A percentile compares a stretch with the other conserved stretches of the same genome.
Conservation (phyloP, 2,329 filamentous ascomycete species). For the Fusarium protoensiforme region DNA sequence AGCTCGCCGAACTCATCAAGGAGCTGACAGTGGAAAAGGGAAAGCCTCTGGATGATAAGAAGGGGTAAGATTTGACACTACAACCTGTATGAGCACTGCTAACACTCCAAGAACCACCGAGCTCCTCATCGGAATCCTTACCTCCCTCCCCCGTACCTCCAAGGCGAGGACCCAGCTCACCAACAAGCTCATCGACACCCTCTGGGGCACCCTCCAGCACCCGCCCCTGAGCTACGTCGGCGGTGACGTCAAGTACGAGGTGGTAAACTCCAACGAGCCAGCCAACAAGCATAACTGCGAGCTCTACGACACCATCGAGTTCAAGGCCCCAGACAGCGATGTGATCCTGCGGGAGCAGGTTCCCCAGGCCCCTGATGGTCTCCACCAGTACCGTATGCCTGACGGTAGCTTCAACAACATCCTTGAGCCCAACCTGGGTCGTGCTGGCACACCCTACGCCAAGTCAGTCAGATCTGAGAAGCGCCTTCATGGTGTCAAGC, state of each 20-base stretch:
- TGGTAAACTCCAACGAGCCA: slow-evolving; percentile 45
- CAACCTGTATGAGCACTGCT: not conserved
- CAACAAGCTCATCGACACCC: slow-evolving; percentile 60
- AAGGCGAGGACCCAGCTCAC: slow-evolving; percentile 53
- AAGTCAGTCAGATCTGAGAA: slow-evolving; percentile 70
- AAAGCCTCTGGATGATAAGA: slow-evolving; percentile 68
- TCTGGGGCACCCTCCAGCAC: slow-evolving; percentile 66
- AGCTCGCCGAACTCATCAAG: slow-evolving; percentile 48
- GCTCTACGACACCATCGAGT: slow-evolving; percentile 51
- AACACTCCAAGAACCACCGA: slow-evolving; percentile 51
- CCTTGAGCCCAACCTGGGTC: slow-evolving; percentile 71
- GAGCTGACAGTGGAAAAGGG: slow-evolving; percentile 51
- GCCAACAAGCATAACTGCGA: slow-evolving; percentile 48
- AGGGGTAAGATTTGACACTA: slow-evolving; percentile 44
- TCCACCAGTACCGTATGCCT: slow-evolving; percentile 50
- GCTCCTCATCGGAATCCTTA: slow-evolving; percentile 53
- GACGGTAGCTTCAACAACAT: slow-evolving; percentile 65
- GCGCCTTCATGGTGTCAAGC: slow-evolving; percentile 68
- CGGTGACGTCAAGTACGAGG: slow-evolving; percentile 53
- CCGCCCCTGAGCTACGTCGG: slow-evolving; percentile 60
- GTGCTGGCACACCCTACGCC: slow-evolving; percentile 75
- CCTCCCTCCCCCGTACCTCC: slow-evolving; percentile 50
- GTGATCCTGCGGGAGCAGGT: slow-evolving; percentile 50
- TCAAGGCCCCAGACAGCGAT: slow-evolving; percentile 52
- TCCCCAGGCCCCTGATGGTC: slow-evolving; percentile 50